phyloP scores from a whole-genome alignment of 306 rosid species.

The Benincasa hispida region DNA sequence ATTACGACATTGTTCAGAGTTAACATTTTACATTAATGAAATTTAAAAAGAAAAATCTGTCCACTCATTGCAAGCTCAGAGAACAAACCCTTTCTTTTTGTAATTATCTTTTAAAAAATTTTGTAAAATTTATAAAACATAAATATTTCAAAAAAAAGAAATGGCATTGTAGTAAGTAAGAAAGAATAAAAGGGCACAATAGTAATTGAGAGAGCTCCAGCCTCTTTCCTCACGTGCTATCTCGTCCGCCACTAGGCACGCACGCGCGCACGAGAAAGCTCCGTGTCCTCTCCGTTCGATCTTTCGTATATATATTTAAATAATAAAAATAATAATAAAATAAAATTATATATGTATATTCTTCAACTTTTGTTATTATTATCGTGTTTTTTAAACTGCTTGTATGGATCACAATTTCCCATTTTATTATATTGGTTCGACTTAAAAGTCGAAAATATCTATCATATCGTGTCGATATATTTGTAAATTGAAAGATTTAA shows the following conservation, averaged over 20 bases:
- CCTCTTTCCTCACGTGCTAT: neutral
- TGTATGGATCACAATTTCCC: too few species aligned
- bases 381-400: too few species aligned
- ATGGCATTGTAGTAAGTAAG: neutral
- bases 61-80: neutral
- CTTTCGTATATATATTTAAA: neutral
- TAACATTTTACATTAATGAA: too few species aligned
- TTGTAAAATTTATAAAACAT: neutral
- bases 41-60: neutral
- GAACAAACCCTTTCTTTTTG: neutral
- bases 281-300: neutral
- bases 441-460: too few species aligned
- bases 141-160: neutral
- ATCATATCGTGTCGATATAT: too few species aligned
- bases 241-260: neutral
- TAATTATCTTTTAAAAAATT: neutral
- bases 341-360: too few species aligned
- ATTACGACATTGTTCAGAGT: too few species aligned
- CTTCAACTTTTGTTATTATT: neutral
- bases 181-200: neutral
- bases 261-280: constrained; percentile 7
- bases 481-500: too few species aligned
- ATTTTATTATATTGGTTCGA: too few species aligned
- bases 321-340: neutral
- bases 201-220: neutral